Conservation (phyloP, 179 eudicot species). For the Camellia oleifera region DNA sequence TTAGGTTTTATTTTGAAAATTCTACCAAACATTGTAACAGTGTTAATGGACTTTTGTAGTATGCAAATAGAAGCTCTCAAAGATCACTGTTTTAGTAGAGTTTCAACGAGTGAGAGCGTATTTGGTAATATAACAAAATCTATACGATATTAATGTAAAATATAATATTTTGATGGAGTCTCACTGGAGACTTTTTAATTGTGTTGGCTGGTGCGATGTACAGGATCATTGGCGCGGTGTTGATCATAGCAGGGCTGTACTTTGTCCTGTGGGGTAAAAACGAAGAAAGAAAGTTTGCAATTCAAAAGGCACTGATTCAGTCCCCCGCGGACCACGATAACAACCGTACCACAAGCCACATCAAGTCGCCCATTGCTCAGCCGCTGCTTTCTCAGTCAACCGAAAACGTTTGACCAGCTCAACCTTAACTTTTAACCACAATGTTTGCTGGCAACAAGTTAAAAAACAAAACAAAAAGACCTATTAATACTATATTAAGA, state of each 20-base stretch:
- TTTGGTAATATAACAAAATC: background rate
- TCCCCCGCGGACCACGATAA: conserved; percentile 55
- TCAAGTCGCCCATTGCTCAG: conserved; percentile 66
- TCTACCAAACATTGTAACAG: too few species aligned
- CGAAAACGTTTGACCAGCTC: conserved; percentile 48
- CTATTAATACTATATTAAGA: conserved; percentile 10
- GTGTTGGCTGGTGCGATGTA: conserved; percentile 6
- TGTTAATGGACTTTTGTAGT: too few species aligned
- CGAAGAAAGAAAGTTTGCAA: conserved; percentile 44
- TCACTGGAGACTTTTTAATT: background rate
- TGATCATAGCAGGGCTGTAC: conserved; percentile 69
- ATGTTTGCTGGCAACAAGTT: background rate
- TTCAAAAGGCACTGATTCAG: conserved; percentile 34
- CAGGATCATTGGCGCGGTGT: conserved; percentile 78
- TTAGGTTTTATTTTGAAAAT: too few species aligned
- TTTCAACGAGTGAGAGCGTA: background rate
- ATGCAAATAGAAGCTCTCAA: too few species aligned
- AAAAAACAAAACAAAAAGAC: background rate
- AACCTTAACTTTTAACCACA: background rate
- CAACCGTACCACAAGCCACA: conserved; percentile 44
- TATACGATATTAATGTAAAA: background rate
- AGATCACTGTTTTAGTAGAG: too few species aligned
- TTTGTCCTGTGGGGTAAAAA: conserved; percentile 82
- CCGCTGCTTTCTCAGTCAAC: conserved; percentile 76
- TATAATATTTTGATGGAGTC: background rate